A percentile compares a stretch with the other conserved stretches of the same genome.
These are phyloP conservation scores for Sporobolomyces phaffii DNA, from an alignment of 768 basidiomycete species.

Conservation along the genomic window DNA sequence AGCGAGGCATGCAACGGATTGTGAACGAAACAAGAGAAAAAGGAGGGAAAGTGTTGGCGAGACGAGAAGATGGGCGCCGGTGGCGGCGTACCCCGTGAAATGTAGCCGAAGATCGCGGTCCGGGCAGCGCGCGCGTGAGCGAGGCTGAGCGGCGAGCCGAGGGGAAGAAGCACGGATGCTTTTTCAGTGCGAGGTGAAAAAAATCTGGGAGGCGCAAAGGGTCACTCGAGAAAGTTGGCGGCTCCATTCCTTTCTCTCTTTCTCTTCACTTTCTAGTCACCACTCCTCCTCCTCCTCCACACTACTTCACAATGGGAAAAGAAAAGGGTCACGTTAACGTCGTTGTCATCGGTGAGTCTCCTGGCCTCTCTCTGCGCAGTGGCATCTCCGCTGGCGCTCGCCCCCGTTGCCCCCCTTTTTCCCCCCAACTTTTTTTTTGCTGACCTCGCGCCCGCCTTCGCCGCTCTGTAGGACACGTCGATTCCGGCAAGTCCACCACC, in stretches of 20 bases:
- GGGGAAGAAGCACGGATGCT: not conserved
- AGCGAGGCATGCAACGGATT: no score
- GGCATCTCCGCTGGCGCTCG: no score
- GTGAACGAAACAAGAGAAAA: no score
- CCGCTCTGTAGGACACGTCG: slow-evolving; percentile 98
- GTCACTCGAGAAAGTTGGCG: not conserved
- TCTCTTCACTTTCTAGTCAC: slow-evolving; percentile 5
- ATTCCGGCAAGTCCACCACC: slow-evolving; percentile 99
- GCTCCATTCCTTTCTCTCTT: slow-evolving; percentile 4
- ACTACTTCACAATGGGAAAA: slow-evolving; percentile 15
- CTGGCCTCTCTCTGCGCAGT: no score
- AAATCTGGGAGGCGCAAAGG: not conserved
- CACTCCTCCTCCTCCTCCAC: not conserved
- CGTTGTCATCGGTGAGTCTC: slow-evolving; percentile 56
- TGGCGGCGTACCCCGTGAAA: no score
- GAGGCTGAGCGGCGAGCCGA: no score
- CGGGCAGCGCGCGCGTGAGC: no score
- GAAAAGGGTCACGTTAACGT: slow-evolving; percentile 75
- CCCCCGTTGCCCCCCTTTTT: slow-evolving; percentile 1
- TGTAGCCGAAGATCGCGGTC: no score
- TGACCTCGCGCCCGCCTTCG: slow-evolving; percentile 45
- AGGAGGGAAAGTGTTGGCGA: no score
- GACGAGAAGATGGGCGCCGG: no score
- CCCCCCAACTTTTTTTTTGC: not conserved
- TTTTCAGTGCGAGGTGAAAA: not conserved